A percentile compares a stretch with the other conserved stretches of the same genome.
phyloP scores from a whole-genome alignment of 495 filamentous ascomycete genomes.

The Penicillium salamii region DNA sequence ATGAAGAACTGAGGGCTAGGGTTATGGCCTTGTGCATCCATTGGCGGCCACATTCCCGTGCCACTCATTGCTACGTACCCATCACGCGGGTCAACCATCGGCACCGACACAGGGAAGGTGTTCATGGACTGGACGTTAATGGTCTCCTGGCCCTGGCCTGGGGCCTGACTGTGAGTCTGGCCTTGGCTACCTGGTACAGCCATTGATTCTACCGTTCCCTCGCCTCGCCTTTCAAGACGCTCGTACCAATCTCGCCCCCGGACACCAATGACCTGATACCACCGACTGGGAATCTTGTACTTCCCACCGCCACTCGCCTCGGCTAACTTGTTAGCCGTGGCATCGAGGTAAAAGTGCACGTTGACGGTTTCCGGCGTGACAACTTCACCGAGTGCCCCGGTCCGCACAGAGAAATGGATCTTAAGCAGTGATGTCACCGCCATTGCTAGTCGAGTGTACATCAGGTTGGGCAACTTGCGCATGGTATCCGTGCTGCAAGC shows the following conservation, averaged over 20 bases:
- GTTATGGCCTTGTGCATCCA: slow-evolving; percentile 18
- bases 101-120: slow-evolving; percentile 12
- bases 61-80: slow-evolving; percentile 23
- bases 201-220: slow-evolving; percentile 1
- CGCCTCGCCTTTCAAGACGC: slow-evolving; percentile 27
- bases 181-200: slow-evolving; percentile 7
- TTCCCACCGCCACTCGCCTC: slow-evolving; percentile 39
- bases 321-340: slow-evolving; percentile 32
- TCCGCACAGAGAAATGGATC: slow-evolving; percentile 46
- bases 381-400: slow-evolving; percentile 42
- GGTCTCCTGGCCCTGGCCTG: background rate
- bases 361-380: slow-evolving; percentile 41
- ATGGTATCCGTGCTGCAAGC: slow-evolving; percentile 37
- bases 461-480: slow-evolving; percentile 44
- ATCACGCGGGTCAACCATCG: slow-evolving; percentile 16
- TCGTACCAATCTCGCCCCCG: slow-evolving; percentile 39
- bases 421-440: slow-evolving; percentile 48
- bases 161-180: background rate
- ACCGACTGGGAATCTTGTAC: slow-evolving; percentile 38
- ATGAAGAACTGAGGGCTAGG: slow-evolving; percentile 13
- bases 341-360: slow-evolving; percentile 44
- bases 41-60: slow-evolving; percentile 20
- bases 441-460: slow-evolving; percentile 43
- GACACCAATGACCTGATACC: slow-evolving; percentile 35
- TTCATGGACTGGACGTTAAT: slow-evolving; percentile 11